Percentiles rank a stretch among this genome's conserved stretches.
phyloP scores from a whole-genome alignment of 371 early-diverging fungal species.

The Mortierella sp. region DNA sequence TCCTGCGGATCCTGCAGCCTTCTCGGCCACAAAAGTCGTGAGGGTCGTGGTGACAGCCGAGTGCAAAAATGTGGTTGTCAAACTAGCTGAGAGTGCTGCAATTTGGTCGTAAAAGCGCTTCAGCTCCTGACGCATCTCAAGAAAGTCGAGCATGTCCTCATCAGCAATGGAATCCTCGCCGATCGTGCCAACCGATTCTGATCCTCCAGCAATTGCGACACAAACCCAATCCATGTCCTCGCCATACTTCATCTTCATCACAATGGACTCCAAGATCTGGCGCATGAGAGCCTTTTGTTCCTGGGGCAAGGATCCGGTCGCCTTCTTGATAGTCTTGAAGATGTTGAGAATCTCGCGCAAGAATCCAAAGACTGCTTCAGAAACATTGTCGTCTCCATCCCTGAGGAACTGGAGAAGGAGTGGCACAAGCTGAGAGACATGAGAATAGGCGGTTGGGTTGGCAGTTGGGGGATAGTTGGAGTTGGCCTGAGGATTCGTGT shows the following conservation, averaged over 20 bases:
- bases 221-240: slow-evolving; percentile 83
- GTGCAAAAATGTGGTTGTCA: slow-evolving; percentile 68
- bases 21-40: slow-evolving; percentile 60
- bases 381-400: slow-evolving; percentile 87
- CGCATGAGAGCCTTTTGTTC: slow-evolving; percentile 77
- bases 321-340: slow-evolving; percentile 64
- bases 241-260: slow-evolving; percentile 91
- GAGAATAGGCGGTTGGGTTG: slow-evolving; percentile 57
- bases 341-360: slow-evolving; percentile 75
- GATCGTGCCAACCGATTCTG: slow-evolving; percentile 44
- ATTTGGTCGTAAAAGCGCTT: slow-evolving; percentile 80
- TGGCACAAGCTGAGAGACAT: slow-evolving; percentile 51
- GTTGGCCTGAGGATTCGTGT: slow-evolving; percentile 53
- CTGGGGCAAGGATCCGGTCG: slow-evolving; percentile 65
- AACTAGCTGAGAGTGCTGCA: slow-evolving; percentile 69
- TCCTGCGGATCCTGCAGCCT: slow-evolving; percentile 58
- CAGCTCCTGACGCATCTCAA: slow-evolving; percentile 63
- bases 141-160: slow-evolving; percentile 46
- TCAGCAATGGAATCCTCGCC: slow-evolving; percentile 45
- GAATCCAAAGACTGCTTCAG: slow-evolving; percentile 78
- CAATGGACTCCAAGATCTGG: slow-evolving; percentile 77
- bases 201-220: slow-evolving; percentile 40
- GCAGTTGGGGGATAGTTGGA: slow-evolving; percentile 34
- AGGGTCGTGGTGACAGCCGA: slow-evolving; percentile 69
- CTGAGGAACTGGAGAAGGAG: slow-evolving; percentile 48